Conservation (phyloP, 495 filamentous ascomycete genomes). For the Penicillium pulvis region DNA sequence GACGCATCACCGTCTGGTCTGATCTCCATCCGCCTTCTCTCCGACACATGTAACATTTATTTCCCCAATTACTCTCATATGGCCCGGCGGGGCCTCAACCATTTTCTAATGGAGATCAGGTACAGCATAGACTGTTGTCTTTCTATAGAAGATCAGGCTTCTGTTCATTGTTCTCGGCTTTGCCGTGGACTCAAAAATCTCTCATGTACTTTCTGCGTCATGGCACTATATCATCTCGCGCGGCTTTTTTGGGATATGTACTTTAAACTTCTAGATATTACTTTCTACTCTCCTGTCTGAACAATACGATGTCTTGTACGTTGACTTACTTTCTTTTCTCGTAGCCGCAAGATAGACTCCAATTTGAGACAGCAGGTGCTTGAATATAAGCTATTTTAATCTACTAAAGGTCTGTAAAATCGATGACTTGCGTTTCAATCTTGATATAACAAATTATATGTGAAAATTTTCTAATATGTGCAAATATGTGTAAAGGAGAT, state of each 20-base stretch:
- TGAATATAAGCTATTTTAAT: no score
- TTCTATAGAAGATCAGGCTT: slow-evolving; percentile 7
- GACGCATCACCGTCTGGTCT: neutral
- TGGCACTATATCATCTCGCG: slow-evolving; percentile 28
- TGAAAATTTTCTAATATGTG: neutral
- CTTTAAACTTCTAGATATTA: slow-evolving; percentile 29
- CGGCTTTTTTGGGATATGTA: slow-evolving; percentile 26
- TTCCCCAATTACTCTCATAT: slow-evolving; percentile 2
- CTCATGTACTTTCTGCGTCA: slow-evolving; percentile 26
- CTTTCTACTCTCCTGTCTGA: slow-evolving; percentile 35
- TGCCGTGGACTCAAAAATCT: slow-evolving; percentile 15
- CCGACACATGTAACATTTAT: slow-evolving; percentile 25
- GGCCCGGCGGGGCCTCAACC: slow-evolving; percentile 13
- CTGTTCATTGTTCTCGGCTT: slow-evolving; percentile 1
- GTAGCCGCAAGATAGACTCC: neutral
- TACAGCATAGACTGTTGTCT: slow-evolving; percentile 9
- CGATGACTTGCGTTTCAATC: no score
- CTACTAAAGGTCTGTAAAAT: neutral
- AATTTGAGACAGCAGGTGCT: no score
- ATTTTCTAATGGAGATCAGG: slow-evolving; percentile 10
- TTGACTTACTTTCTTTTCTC: neutral
- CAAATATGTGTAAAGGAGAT: neutral
- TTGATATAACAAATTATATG: no score
- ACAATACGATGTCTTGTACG: slow-evolving; percentile 22
- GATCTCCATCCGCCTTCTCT: neutral